Evolutionary conservation across 2,329 filamentous ascomycete species (phyloP), one percentile per base, ranked within the genome.

Genomic region (Coleophoma eucalyptorum): DNA sequence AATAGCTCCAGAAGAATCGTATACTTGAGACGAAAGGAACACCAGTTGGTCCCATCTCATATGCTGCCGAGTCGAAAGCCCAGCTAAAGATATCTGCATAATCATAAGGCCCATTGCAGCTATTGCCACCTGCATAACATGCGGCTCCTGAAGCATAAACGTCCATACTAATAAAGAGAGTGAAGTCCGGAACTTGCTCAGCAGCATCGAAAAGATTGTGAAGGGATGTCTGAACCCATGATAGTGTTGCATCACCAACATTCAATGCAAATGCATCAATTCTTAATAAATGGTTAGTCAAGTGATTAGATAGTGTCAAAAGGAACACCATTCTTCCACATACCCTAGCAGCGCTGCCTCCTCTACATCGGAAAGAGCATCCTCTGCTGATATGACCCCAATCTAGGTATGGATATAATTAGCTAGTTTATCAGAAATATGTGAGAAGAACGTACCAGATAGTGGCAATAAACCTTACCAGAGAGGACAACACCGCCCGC

Each of bases 121-220:
- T 21, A 16, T 16, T 26, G 26, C 42, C 6, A 19, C 11, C 15
- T 11, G 42, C 42, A 31, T 44, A 44, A n/a, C 42, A 19, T 20
- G 42, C 49, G 43, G 20, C 37, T 5, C 34, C 49, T 4, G 42
- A 34, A 2, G 60, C 61, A 43, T 55, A 64, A 37, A 69, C 53
- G 50, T 70, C 68, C 52, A 71, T 62, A 49, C 66, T 69, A 55
- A 71, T 62, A 55, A 69, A 70, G 7, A 70, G 57, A 54, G 66
- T 66, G 57, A 71, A 67, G 34, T 58, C 49, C 49, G 55, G 62
- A 10, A 35, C 33, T 34, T 43, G 54, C 10, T 50, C 50, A 4
- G 67, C 65, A 48, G 62, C 56, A 43, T 61, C 55, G 59, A 68
- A 69, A 32, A 71, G 58, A 46, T 65, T 58, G 33, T 56, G 51